A percentile compares a stretch with the other conserved stretches of the same genome.
phyloP scores from a whole-genome alignment of 1,284 basidiomycete species.

The Neolentinus lepideus region DNA sequence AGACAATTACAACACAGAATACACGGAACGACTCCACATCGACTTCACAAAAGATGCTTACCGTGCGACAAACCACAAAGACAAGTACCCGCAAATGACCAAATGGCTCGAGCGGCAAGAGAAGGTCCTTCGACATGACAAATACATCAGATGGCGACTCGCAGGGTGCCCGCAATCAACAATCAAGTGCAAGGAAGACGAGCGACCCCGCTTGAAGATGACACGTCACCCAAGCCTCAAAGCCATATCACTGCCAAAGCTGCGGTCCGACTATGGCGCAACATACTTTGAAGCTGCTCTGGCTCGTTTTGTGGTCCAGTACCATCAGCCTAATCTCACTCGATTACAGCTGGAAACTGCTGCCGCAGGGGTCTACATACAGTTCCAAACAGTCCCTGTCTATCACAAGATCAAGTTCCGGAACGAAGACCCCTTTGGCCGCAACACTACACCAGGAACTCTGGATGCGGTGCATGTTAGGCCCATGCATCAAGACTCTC shows the following conservation, averaged over 20 bases:
- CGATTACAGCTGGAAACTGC: constrained; percentile 9
- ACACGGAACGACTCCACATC: constrained; percentile 23
- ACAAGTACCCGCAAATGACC: constrained; percentile 26
- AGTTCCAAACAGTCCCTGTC: constrained; percentile 14
- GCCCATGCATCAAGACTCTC: constrained; percentile 7
- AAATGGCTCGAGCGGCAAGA: constrained; percentile 23
- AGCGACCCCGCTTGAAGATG: background rate
- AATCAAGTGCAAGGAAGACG: too few species aligned
- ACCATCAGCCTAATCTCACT: constrained; percentile 10
- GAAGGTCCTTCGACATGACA: constrained; percentile 14
- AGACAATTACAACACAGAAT: constrained; percentile 25
- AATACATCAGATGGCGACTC: background rate
- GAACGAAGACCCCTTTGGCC: background rate
- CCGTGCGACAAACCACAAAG: constrained; percentile 21
- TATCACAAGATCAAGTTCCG: constrained; percentile 19
- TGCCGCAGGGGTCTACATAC: constrained; percentile 10
- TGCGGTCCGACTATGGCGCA: constrained; percentile 7
- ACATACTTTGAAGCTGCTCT: constrained; percentile 10
- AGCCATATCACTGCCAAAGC: constrained; percentile 3
- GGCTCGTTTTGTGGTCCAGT: constrained; percentile 10
- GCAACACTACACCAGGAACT: background rate
- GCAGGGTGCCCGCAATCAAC: background rate
- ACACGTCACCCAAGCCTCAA: constrained; percentile 2
- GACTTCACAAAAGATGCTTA: constrained; percentile 26
- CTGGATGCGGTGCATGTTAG: constrained; percentile 17